Conservation (phyloP, 805 yeast genomes). For the Hanseniaspora occidentalis region DNA sequence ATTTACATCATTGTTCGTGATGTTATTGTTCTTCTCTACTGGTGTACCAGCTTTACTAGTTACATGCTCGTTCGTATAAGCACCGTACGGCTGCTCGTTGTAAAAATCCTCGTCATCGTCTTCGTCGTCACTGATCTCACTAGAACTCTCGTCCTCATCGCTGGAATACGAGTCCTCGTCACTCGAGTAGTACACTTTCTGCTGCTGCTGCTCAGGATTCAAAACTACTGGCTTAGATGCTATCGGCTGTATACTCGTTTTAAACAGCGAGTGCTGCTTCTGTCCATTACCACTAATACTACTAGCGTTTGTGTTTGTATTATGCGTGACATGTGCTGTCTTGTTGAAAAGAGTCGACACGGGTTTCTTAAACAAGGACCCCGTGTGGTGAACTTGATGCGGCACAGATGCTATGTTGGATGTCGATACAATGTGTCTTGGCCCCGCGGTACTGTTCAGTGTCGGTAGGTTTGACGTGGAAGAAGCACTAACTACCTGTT, state of each 20-base stretch:
- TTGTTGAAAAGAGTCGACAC: conserved; percentile 1
- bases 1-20: too few species aligned
- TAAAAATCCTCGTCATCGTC: conserved; percentile 13
- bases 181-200: conserved; percentile 5
- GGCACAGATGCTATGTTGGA: background rate
- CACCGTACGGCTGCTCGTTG: conserved; percentile 9
- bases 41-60: background rate
- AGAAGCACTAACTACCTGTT: background rate
- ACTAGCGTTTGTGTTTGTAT: background rate
- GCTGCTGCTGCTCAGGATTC: background rate
- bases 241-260: conserved; percentile 3
- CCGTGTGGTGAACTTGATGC: background rate
- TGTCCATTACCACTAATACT: background rate
- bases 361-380: conserved; percentile 1
- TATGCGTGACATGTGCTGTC: background rate
- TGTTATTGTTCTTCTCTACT: background rate
- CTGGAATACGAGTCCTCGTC: conserved; percentile 3
- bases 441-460: background rate
- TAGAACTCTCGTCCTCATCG: conserved; percentile 3
- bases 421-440: too few species aligned
- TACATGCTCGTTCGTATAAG: conserved; percentile 4
- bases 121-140: conserved; percentile 9
- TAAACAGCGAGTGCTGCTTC: background rate
- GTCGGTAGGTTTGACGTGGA: background rate
- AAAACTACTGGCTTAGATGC: background rate